Percentiles rank a stretch among this genome's conserved stretches.
Conservation (phyloP, 1,284 basidiomycete species). For the Salmacisia buchloeana region DNA sequence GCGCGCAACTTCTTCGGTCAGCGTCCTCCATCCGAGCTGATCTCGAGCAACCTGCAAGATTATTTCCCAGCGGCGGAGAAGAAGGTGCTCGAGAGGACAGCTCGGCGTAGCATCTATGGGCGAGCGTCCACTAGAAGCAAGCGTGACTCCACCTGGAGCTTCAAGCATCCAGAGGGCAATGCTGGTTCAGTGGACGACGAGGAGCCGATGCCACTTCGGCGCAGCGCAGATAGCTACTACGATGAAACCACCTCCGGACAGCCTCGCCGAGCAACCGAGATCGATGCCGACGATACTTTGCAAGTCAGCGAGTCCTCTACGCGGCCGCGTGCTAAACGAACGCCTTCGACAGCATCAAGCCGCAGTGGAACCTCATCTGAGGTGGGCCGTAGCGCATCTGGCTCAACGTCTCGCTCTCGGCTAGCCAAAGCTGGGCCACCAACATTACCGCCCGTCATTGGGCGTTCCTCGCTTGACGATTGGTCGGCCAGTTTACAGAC, state of each 20-base stretch:
- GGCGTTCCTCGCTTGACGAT: slow-evolving; percentile 33
- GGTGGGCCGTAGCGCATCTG: not conserved
- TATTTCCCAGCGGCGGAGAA: slow-evolving; percentile 93
- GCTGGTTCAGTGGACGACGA: slow-evolving; percentile 34
- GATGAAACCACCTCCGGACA: not conserved
- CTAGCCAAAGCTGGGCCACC: slow-evolving; percentile 15
- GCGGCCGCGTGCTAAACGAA: not conserved
- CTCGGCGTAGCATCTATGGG: slow-evolving; percentile 39
- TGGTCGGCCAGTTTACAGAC: slow-evolving; percentile 37
- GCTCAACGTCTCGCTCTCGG: not conserved
- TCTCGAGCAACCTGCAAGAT: slow-evolving; percentile 88
- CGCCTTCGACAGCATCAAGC: not conserved
- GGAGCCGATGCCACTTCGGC: not conserved
- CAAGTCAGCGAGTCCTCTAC: not conserved
- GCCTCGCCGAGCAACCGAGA: too few species aligned
- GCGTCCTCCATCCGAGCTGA: slow-evolving; percentile 91
- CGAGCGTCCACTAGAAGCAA: slow-evolving; percentile 35
- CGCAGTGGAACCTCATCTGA: not conserved
- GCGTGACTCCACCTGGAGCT: slow-evolving; percentile 43
- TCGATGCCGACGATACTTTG: too few species aligned
- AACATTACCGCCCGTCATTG: slow-evolving; percentile 33
- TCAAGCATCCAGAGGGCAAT: slow-evolving; percentile 30
- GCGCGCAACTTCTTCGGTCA: slow-evolving; percentile 94
- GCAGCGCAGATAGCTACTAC: not conserved
- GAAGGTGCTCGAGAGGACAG: slow-evolving; percentile 52